phyloP scores from a whole-genome alignment of 768 basidiomycete species.

The Russula compacta region DNA sequence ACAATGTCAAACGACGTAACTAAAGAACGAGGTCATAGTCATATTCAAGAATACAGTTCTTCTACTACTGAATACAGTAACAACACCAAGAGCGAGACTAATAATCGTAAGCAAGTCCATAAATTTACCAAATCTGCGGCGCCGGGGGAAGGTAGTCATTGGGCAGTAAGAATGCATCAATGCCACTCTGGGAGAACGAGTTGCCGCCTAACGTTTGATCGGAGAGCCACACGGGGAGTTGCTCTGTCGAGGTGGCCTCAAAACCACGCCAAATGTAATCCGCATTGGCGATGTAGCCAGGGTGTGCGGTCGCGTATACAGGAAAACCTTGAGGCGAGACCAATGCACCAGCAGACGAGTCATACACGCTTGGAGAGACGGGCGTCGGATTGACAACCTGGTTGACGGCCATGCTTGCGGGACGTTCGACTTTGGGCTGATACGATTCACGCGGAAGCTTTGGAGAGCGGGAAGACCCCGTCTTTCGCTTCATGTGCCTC shows the following conservation, averaged over 20 bases:
- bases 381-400: slow-evolving; percentile 20
- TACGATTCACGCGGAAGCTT: slow-evolving; percentile 41
- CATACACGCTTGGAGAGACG: slow-evolving; percentile 16
- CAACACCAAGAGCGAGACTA: not conserved
- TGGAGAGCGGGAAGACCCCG: slow-evolving; percentile 54
- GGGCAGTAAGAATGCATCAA: slow-evolving; percentile 79
- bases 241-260: slow-evolving; percentile 61
- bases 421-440: slow-evolving; percentile 28
- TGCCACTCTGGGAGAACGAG: slow-evolving; percentile 70
- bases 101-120: not conserved
- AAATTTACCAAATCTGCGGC: slow-evolving; percentile 61
- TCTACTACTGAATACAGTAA: slow-evolving; percentile 12
- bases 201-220: slow-evolving; percentile 73
- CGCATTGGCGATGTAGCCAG: slow-evolving; percentile 29
- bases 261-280: slow-evolving; percentile 73
- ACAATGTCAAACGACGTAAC: too few species aligned
- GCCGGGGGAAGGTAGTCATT: slow-evolving; percentile 61
- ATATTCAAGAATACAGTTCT: slow-evolving; percentile 12
- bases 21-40: not conserved
- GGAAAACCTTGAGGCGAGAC: slow-evolving; percentile 10
- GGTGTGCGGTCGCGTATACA: slow-evolving; percentile 16
- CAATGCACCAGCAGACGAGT: slow-evolving; percentile 8
- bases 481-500: slow-evolving; percentile 53
- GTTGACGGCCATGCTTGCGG: slow-evolving; percentile 19
- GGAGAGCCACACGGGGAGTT: slow-evolving; percentile 79